Evolutionary conservation across 2,329 filamentous ascomycete species (phyloP).

Genomic region (Claviceps monticola): DNA sequence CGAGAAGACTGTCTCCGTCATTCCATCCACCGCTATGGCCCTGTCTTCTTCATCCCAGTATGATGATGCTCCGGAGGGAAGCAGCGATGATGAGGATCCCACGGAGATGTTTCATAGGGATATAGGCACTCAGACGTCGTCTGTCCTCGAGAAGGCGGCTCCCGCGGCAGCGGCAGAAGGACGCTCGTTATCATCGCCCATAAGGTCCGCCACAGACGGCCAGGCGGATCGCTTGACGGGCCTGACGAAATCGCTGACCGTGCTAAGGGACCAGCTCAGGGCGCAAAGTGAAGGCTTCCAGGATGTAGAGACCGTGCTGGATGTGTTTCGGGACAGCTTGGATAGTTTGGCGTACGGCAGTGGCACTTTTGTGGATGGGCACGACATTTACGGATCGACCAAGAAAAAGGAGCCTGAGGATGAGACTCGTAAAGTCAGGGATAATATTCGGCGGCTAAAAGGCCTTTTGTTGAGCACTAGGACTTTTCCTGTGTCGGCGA

Average conservation of each 20-base stretch:
- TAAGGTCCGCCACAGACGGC: constrained; percentile 18
- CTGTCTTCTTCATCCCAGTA: constrained; percentile 6
- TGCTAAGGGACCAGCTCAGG: constrained; percentile 28
- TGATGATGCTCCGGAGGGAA: constrained; percentile 14
- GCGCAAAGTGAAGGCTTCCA: constrained; percentile 34
- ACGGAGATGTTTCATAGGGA: constrained; percentile 73
- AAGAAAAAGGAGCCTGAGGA: constrained; percentile 45
- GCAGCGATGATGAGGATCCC: constrained; percentile 45
- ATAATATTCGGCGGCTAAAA: constrained; percentile 66
- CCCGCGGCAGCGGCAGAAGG: constrained; percentile 6
- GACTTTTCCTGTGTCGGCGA: constrained; percentile 47
- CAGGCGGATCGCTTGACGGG: constrained; percentile 29
- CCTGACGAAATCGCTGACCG: constrained; percentile 28
- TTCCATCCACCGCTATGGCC: constrained; percentile 27
- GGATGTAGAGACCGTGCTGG: constrained; percentile 37
- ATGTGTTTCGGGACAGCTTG: constrained; percentile 51
- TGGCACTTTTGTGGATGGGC: constrained; percentile 20
- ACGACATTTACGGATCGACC: constrained; percentile 29
- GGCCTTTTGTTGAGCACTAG: constrained; percentile 62
- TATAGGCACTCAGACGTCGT: constrained; percentile 62
- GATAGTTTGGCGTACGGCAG: constrained; percentile 41
- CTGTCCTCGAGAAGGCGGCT: constrained; percentile 7
- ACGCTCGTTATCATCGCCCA: not conserved
- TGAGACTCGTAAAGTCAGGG: constrained; percentile 58
- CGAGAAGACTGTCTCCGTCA: constrained; percentile 44